These are phyloP conservation scores for Crepidotus variabilis DNA, from an alignment of 768 basidiomycete genomes.

Conservation along the genomic window DNA sequence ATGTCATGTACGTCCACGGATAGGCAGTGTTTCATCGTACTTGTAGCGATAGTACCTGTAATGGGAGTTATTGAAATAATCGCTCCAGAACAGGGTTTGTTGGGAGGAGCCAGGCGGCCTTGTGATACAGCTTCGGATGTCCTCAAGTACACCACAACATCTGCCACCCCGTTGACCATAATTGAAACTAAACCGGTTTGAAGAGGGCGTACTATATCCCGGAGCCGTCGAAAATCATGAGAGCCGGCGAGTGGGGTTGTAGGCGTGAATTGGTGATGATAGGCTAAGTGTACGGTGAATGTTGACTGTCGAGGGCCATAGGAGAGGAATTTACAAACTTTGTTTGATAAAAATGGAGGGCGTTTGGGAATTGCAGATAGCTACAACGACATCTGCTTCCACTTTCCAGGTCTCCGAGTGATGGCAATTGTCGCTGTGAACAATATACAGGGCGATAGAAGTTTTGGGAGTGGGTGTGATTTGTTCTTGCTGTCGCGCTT, in stretches of 20 bases:
- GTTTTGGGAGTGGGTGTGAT: not conserved
- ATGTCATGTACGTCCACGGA: too few species aligned
- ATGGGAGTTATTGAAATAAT: too few species aligned
- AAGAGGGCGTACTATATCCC: not conserved
- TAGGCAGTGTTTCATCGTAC: too few species aligned
- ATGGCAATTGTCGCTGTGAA: not conserved
- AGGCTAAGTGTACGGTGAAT: not conserved
- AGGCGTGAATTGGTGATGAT: not conserved
- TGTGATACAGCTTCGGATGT: not conserved
- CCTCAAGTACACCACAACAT: not conserved
- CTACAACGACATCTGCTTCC: not conserved
- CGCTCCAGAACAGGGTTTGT: too few species aligned
- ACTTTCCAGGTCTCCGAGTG: not conserved
- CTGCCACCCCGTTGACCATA: not conserved
- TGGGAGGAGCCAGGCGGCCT: too few species aligned
- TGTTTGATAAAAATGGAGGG: not conserved
- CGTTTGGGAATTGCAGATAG: not conserved
- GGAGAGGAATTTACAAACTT: not conserved
- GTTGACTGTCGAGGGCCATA: not conserved
- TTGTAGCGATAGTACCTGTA: too few species aligned
- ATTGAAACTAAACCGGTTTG: not conserved
- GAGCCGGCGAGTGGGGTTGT: not conserved
- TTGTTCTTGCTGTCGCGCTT: not conserved
- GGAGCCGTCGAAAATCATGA: not conserved
- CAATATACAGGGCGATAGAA: not conserved